A percentile compares a stretch with the other conserved stretches of the same genome.
Evolutionary conservation across 306 rosid genomes (phyloP).

Genomic region (Dicorynia guianensis): DNA sequence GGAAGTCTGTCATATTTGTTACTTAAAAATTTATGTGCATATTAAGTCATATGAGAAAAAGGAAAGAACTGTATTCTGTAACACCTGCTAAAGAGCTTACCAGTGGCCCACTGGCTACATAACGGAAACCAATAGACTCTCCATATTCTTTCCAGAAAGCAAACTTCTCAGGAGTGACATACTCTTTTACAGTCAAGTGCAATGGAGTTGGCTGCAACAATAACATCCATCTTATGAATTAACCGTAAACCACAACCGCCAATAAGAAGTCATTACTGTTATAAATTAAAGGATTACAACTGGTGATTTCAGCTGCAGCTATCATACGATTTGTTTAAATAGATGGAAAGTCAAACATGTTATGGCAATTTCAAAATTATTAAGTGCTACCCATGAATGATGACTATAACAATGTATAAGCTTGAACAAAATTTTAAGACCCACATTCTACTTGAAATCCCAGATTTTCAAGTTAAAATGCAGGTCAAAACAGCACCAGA

Average conservation of each 20-base stretch:
- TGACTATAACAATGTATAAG: constrained; percentile 11
- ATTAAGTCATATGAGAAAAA: constrained; percentile 26
- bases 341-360: constrained; percentile 6
- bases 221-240: constrained; percentile 32
- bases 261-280: not conserved
- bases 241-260: not conserved
- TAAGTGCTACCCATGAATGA: constrained; percentile 20
- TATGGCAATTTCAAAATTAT: constrained; percentile 29
- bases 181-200: constrained; percentile 94
- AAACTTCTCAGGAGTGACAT: constrained; percentile 86
- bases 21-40: not conserved
- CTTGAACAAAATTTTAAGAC: constrained; percentile 31
- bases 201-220: constrained; percentile 92
- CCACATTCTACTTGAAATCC: not conserved
- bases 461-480: not conserved
- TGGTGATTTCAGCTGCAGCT: constrained; percentile 23
- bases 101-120: constrained; percentile 95
- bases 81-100: constrained; percentile 53
- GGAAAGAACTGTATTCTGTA: constrained; percentile 23
- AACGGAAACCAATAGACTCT: constrained; percentile 94
- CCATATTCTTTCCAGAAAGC: constrained; percentile 93
- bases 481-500: constrained; percentile 19
- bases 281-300: not conserved
- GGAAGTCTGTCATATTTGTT: not conserved
- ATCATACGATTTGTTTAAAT: not conserved